Conservation (phyloP, 371 early-diverging fungal species). For the Rhizopus microsporus region DNA sequence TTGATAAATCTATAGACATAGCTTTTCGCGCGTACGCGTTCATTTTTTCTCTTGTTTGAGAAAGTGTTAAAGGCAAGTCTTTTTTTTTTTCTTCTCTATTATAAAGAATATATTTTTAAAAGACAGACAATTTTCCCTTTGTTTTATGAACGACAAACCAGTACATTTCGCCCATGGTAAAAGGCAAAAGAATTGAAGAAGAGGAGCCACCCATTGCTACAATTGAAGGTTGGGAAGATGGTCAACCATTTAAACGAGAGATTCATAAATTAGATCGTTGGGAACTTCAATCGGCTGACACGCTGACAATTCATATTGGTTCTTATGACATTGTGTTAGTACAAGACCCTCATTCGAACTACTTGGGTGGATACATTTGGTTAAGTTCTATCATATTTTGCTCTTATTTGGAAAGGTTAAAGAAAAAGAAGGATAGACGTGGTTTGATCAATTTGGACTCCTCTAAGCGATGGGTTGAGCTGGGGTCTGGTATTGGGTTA, state of each 20-base stretch:
- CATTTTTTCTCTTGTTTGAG: too few species aligned
- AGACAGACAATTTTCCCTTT: too few species aligned
- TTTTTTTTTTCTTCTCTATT: too few species aligned
- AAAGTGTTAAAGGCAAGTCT: too few species aligned
- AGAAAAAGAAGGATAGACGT: constrained; percentile 25
- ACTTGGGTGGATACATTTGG: constrained; percentile 52
- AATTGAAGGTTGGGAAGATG: constrained; percentile 58
- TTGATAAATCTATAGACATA: too few species aligned
- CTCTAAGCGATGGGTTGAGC: constrained; percentile 48
- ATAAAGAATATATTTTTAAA: too few species aligned
- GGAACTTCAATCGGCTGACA: constrained; percentile 55
- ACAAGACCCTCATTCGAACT: constrained; percentile 54
- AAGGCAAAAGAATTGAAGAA: constrained; percentile 20
- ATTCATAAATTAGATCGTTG: constrained; percentile 54
- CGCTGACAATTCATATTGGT: constrained; percentile 43
- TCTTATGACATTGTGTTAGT: constrained; percentile 37
- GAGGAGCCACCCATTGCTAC: constrained; percentile 42
- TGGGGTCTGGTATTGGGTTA: constrained; percentile 55
- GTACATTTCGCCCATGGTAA: constrained; percentile 1
- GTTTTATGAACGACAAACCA: too few species aligned
- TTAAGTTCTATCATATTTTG: constrained; percentile 51
- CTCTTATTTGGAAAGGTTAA: constrained; percentile 40
- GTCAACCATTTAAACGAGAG: constrained; percentile 35
- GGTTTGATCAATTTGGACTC: constrained; percentile 43
- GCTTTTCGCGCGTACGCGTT: too few species aligned